These are phyloP conservation scores for Cyclotella cryptica DNA, from an alignment of 108 stramenopile genomes.

Conservation along the genomic window DNA sequence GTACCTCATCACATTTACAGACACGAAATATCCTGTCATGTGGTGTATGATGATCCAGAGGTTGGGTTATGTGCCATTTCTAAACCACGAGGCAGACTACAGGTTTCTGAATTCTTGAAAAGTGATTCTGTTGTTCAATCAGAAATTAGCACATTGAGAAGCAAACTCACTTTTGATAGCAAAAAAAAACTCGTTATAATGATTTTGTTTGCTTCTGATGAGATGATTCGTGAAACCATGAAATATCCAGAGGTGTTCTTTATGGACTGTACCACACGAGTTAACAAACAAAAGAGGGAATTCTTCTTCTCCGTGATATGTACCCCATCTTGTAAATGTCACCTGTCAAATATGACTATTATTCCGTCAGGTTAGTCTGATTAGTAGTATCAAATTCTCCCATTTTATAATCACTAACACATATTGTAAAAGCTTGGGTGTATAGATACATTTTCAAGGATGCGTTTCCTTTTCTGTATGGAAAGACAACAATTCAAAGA, in stretches of 20 bases:
- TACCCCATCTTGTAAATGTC: not conserved
- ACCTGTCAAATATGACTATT: not conserved
- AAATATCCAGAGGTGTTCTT: conserved; percentile 17
- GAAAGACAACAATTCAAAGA: not conserved
- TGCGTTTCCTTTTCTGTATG: conserved; percentile 1
- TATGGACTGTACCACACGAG: not conserved
- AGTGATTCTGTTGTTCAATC: no score
- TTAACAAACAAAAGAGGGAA: conserved; percentile 14
- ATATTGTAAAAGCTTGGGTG: not conserved
- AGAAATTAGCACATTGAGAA: not conserved
- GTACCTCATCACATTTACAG: no score
- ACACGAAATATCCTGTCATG: no score
- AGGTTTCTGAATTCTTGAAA: no score
- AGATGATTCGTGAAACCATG: conserved; percentile 3
- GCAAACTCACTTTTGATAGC: not conserved
- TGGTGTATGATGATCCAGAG: no score
- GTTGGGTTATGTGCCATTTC: no score
- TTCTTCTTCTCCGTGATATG: not conserved
- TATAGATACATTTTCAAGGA: not conserved
- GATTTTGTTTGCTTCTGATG: conserved; percentile 8
- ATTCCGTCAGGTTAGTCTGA: not conserved
- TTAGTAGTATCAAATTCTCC: not conserved
- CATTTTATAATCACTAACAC: not conserved
- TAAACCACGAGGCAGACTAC: no score
- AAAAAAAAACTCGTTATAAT: not conserved